Conservation (phyloP, 441 rosid species). For the Biscutella auriculata region DNA sequence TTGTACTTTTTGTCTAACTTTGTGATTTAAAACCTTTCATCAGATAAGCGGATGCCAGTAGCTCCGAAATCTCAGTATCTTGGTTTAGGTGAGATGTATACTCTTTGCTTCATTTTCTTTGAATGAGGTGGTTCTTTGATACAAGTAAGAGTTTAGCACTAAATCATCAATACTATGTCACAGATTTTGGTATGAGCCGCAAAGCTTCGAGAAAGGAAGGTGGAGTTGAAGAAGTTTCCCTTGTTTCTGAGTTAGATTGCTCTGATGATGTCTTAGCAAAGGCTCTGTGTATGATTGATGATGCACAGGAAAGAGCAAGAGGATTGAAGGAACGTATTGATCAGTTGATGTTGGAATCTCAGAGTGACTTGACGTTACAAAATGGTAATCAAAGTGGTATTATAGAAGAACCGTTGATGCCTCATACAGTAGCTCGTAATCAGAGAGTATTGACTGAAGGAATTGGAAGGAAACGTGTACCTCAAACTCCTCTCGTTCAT, state of each 20-base stretch:
- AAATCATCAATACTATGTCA: neutral
- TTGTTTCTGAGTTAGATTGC: slow-evolving; percentile 27
- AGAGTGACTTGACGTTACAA: neutral
- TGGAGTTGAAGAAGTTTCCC: slow-evolving; percentile 30
- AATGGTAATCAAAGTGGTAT: slow-evolving; percentile 2
- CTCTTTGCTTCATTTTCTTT: neutral
- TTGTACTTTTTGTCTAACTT: neutral
- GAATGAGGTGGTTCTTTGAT: slow-evolving; percentile 1
- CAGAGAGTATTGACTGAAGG: slow-evolving; percentile 10
- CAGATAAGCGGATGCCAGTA: slow-evolving; percentile 39
- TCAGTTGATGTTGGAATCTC: slow-evolving; percentile 32
- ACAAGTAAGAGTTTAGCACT: neutral
- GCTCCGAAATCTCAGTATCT: slow-evolving; percentile 19
- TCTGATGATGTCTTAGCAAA: slow-evolving; percentile 29
- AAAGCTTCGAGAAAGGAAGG: slow-evolving; percentile 22
- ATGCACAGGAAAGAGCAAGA: slow-evolving; percentile 29
- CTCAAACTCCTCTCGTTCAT: slow-evolving; percentile 8
- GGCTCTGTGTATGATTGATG: slow-evolving; percentile 46
- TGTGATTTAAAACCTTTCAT: slow-evolving; percentile 7
- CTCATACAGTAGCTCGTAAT: too few species aligned
- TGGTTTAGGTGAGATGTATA: slow-evolving; percentile 35
- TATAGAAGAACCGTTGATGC: slow-evolving; percentile 24
- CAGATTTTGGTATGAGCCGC: slow-evolving; percentile 23
- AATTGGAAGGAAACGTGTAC: slow-evolving; percentile 21
- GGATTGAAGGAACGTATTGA: slow-evolving; percentile 40